These are phyloP conservation scores for Ambrosiella xylebori DNA, from an alignment of 2,329 filamentous ascomycete species.

Conservation along the genomic window DNA sequence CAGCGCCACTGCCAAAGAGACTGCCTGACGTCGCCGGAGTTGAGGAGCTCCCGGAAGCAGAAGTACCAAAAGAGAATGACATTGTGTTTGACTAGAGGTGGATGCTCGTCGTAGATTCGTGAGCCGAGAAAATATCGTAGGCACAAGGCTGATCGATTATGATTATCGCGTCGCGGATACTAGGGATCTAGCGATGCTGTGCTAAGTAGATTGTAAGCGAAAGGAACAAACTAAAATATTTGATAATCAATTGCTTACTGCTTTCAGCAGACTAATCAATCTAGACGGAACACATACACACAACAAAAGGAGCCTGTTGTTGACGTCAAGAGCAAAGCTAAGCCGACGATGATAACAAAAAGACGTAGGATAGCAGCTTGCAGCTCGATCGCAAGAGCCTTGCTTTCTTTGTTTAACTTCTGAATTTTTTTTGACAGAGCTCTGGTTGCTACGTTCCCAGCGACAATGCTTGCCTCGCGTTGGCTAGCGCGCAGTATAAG, in stretches of 20 bases:
- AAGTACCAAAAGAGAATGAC: slow-evolving; percentile 26
- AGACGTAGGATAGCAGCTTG: neutral
- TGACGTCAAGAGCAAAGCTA: neutral
- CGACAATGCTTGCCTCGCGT: slow-evolving; percentile 4
- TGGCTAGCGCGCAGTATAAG: neutral
- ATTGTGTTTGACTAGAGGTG: slow-evolving; percentile 17
- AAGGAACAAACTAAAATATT: neutral
- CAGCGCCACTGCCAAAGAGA: slow-evolving; percentile 15
- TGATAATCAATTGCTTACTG: neutral
- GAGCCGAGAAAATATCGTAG: neutral
- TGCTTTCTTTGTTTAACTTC: neutral
- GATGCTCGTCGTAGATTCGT: neutral
- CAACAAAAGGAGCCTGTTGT: too few species aligned
- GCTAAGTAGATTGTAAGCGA: neutral
- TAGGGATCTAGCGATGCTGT: neutral
- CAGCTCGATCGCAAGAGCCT: neutral
- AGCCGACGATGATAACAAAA: neutral
- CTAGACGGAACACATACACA: too few species aligned
- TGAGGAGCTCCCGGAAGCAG: neutral
- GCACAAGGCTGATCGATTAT: slow-evolving; percentile 8
- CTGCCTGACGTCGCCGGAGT: slow-evolving; percentile 1
- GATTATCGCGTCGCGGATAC: neutral
- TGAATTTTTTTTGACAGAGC: slow-evolving; percentile 6
- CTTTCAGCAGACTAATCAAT: neutral
- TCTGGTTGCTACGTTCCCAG: neutral